Percentiles rank a stretch among this genome's conserved stretches.
Evolutionary conservation across 1,284 basidiomycete species (phyloP).

Genomic region (Tausonia pullulans): DNA sequence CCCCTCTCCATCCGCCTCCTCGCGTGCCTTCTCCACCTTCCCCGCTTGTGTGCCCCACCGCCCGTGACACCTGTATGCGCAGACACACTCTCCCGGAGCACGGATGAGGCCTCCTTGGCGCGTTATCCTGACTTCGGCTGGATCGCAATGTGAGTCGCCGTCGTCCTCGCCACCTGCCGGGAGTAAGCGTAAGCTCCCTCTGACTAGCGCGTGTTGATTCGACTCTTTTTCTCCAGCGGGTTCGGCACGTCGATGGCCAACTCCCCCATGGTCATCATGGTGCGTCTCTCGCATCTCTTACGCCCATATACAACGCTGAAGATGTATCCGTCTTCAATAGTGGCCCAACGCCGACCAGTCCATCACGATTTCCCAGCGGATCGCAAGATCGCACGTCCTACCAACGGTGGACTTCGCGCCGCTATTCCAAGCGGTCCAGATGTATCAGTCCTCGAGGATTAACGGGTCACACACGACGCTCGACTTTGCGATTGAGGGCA

Average conservation of each 20-base stretch:
- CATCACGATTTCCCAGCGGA: not conserved
- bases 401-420: not conserved
- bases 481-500: constrained; percentile 1
- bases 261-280: constrained; percentile 9
- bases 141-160: not conserved
- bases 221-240: not conserved
- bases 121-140: constrained; percentile 4
- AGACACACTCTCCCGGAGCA: constrained; percentile 1
- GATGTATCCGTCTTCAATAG: not conserved
- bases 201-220: not conserved
- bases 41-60: no score
- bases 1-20: not conserved
- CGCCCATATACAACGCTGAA: not conserved
- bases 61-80: no score
- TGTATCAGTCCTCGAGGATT: not conserved
- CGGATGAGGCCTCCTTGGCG: not conserved
- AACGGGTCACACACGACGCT: not conserved
- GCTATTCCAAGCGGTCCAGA: not conserved
- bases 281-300: not conserved
- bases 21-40: no score
- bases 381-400: not conserved
- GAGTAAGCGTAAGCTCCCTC: not conserved
- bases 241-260: constrained; percentile 10
- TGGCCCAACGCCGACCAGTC: constrained; percentile 1
- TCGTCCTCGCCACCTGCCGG: no score